Base-by-base conservation (phyloP, 1,284 basidiomycete genomes). In the Tylopilus sp. region DNA sequence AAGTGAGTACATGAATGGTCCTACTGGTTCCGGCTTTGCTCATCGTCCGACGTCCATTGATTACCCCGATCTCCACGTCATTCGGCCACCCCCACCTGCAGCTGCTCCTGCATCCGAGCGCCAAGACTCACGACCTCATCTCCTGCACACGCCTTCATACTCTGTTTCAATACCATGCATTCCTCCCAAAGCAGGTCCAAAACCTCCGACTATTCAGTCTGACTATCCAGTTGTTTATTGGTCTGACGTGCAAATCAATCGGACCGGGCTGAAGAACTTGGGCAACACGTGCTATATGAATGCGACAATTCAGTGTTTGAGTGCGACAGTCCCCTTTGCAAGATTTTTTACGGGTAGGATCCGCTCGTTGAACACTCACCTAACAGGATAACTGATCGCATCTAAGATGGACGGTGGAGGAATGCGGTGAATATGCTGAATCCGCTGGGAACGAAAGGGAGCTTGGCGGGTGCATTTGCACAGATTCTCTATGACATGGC, bases 221-320 rank as follows among this genome's bases (percentile, higher is more conserved):
- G 79, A 84, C 44, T 91, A 87, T 64, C 82, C 84, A 10, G 81
- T 91, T 18, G 74, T 74, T 9, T 93, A 89, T 66, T 95, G 92
- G 92, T 67, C 75, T 15, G 88, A 92, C 64, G 74, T 80, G 36
- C 78, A 85, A 56, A 80, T 95, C 51, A 91, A 89, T 15, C 81
- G 87, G 31, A 87, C 88, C 0, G 96, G 96, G 2, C 68, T 99
- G 66, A 94, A 93, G 78, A 99, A 99, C 68, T 68, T 99, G 52
- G 97, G 96, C 29, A 98, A 99, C 68, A 99, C 97, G 1, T 99
- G 96, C 69, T 99, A 98, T 68, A 98, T 99, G 94, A 99, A 98
- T 68, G 91, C 95, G 26, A 95, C 94, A 4, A 82, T 99, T 19
- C 96, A 99, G 70, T 99, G 96, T 68, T 72, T 99, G 61, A 92